Evolutionary conservation across 352 stramenopile species (phyloP), one percentile per base, ranked within the genome.

Genomic region (Phytophthora macrochlamydospora): DNA sequence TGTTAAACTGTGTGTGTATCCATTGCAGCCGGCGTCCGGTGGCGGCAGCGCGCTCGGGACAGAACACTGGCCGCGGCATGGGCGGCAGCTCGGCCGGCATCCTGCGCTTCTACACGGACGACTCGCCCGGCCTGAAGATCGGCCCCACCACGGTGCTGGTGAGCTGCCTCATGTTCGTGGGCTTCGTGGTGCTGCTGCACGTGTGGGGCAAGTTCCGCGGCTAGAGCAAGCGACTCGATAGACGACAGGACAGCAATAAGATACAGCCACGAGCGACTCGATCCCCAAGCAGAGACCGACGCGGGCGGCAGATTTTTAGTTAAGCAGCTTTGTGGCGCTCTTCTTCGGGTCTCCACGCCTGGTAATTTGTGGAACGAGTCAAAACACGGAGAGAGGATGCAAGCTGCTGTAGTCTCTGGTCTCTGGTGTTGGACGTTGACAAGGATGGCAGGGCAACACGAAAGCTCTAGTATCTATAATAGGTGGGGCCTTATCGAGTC

Each of bases 31-130:
- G 85, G 56, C 82, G 83, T 51, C 85, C 83, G 28, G 76, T 85
- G 31, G 67, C 77, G 54, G 53, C 68, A 12, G 69, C 77, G 44
- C 56, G 68, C 9, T 73, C 67, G 40, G 79, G 73, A 38, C 66
- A 80, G 59, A 95, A 95, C 76, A 95, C 72, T 8, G 87, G 87
- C 40, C 87, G 87, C 50, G 87, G 87, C 68, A 95, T 95, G 88
- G 88, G 75, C 69, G 89, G 77, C 64, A 94, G 76, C 78, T 82
- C 66, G 67, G 92, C 93, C 55, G 97, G 97, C 64, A 98, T 99
- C 83, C 78, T 99, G 71, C 93, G 96, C 78, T 98, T 98, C 81
- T 99, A 98, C 81, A 98, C 94, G 55, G 95, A 98, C 79, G 96
- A 99, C 79, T 98, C 94, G 63, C 95, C 96, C 24, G 95, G 96